Base-by-base conservation (phyloP, 768 basidiomycete genomes). In the Boletus bicolor region DNA sequence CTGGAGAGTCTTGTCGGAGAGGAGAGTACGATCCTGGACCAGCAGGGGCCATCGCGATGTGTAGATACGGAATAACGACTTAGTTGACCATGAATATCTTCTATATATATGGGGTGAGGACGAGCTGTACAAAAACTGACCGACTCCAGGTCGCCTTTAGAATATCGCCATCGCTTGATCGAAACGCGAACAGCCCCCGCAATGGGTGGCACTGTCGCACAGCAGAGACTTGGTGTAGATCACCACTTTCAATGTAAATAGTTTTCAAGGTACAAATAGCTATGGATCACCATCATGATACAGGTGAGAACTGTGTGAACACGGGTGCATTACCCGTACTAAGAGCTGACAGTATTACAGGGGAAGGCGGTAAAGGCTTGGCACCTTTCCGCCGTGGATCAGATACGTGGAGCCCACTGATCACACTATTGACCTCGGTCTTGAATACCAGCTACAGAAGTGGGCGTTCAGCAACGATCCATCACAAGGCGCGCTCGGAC, bases 311-410 rank as follows among this genome's bases (percentile, higher is more conserved):
- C 5, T 55, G 65, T 4, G 46, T 55, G 7, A 56, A 67, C 24
- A 41, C 49, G 6, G 55, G 38, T 9, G 5, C 5, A 2, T 48
- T 44, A 19, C 49, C 53, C 12, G 30, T 28, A 28, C 6, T 28
- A 28, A 28, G 6, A 28, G 28, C 28, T 28, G 28, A 28, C 4
- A 28, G 6, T 28, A 28, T 28, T 28, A 28, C 28, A 6, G 28
- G 28, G 28, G 26, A 28, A 28, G 26, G 26, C 26, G 4, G 6
- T 24, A 3, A 24, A 24, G 28, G 28, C 28, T 36, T 42, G 7
- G 37, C 8, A 5, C 15, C 35, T 34, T 62, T 45, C 7, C 61
- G 65, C 24, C 70, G 58, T 7, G 70, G 69, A 39, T 71, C 70
- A 0, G 44, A 24, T 5, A 69, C 65, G 5, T 36, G 10, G 1